Percentiles rank a stretch among this genome's conserved stretches.
These are phyloP conservation scores for Pichia exigua DNA, from an alignment of 805 yeast species.

Conservation along the genomic window DNA sequence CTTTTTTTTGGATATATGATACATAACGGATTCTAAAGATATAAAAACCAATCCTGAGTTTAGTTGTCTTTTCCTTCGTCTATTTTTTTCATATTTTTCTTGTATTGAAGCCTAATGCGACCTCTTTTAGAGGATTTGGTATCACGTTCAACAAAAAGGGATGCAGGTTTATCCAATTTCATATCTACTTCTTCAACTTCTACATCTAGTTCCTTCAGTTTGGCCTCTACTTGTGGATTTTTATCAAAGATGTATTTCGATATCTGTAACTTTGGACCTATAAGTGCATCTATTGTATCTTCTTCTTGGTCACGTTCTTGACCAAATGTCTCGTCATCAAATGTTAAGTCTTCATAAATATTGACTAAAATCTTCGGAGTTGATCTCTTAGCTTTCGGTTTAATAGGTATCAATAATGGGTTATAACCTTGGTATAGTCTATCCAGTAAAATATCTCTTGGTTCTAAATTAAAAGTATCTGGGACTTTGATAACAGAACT, in stretches of 20 bases:
- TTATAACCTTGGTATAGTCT: constrained; percentile 30
- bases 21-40: neutral
- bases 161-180: neutral
- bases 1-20: neutral
- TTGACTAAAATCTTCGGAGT: constrained; percentile 27
- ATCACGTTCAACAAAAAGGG: neutral
- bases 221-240: constrained; percentile 15
- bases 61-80: neutral
- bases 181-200: neutral
- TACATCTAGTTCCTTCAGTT: constrained; percentile 7
- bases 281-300: constrained; percentile 9
- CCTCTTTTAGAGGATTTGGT: constrained; percentile 4
- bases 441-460: constrained; percentile 29
- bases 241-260: constrained; percentile 14
- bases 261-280: constrained; percentile 16
- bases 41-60: neutral
- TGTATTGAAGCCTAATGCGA: constrained; percentile 6
- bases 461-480: constrained; percentile 25
- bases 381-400: constrained; percentile 14
- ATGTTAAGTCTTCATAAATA: constrained; percentile 26
- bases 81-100: constrained; percentile 4
- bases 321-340: constrained; percentile 12
- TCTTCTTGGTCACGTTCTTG: constrained; percentile 3
- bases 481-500: constrained; percentile 30
- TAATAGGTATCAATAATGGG: constrained; percentile 28